Percentiles rank a stretch among this genome's conserved stretches.
Evolutionary conservation across 306 rosid genomes (phyloP).

Genomic region (Datisca glomerata): DNA sequence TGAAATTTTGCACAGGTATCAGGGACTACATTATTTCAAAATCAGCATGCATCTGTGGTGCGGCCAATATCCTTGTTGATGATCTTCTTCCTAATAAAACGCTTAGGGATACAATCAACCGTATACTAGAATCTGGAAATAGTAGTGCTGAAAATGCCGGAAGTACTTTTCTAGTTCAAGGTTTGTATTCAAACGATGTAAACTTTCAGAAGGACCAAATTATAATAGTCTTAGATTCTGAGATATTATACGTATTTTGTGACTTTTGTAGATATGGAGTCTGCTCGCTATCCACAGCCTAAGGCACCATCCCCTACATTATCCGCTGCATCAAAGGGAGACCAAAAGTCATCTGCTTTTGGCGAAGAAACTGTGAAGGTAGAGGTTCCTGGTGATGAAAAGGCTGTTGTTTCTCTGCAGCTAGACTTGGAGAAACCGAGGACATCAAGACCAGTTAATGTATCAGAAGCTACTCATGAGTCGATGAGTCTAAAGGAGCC

Average conservation of each 20-base stretch:
- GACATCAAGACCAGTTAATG: conserved; percentile 41
- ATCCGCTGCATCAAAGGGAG: conserved; percentile 90
- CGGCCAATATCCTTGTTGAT: conserved; percentile 79
- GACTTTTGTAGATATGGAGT: conserved; percentile 97
- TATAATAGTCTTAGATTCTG: too few species aligned
- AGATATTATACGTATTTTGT: too few species aligned
- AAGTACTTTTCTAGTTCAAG: conserved; percentile 82
- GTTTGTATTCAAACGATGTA: conserved; percentile 27
- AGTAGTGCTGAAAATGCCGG: conserved; percentile 96
- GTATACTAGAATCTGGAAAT: conserved; percentile 89
- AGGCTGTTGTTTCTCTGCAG: too few species aligned
- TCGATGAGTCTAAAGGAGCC: conserved; percentile 75
- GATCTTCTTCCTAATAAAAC: conserved; percentile 96
- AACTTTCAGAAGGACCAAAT: too few species aligned
- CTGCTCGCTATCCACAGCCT: conserved; percentile 85
- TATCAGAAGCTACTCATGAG: conserved; percentile 88
- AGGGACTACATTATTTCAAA: conserved; percentile 71
- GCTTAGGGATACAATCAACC: conserved; percentile 78
- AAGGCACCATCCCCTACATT: conserved; percentile 88
- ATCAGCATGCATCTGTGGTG: conserved; percentile 73
- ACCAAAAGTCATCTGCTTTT: conserved; percentile 25
- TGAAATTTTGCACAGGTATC: conserved; percentile 63
- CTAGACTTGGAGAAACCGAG: conserved; percentile 45
- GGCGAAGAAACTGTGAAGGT: conserved; percentile 29
- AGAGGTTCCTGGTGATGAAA: conserved; percentile 37